Evolutionary conservation across 768 basidiomycete species (phyloP), one percentile per base, ranked within the genome.

Genomic region (Tylopilus felleus): DNA sequence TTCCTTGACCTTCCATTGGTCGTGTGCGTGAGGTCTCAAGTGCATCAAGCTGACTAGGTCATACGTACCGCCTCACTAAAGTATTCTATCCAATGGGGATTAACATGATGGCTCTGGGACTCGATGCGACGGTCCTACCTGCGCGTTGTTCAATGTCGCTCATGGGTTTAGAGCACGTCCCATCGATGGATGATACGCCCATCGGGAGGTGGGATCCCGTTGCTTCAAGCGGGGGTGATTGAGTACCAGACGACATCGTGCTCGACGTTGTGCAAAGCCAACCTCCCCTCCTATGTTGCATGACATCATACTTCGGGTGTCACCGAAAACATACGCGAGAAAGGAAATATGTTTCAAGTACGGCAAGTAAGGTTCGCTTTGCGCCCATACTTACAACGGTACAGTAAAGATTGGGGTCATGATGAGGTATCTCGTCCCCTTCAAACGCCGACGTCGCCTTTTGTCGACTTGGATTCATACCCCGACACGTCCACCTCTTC

Each of bases 401-500:
- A n/a, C n/a, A n/a, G 38, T 38, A 38, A 38, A 19, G 7, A 6
- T 17, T 16, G n/a, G 35, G n/a, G 38, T 38, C 5, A 36, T 36
- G 35, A 17, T 36, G 35, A 36, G 16, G 35, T 36, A 36, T 35
- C 13, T 14, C 33, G 4, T 12, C 12, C 16, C 43, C 41, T 40
- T 49, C 42, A 56, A 59, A 39, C 25, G 16, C 43, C 19, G 22
- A 8, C 45, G 10, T 17, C 17, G 19, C 2, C 12, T 12, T 42
- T 35, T 4, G 3, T 33, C 29, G 23, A 31, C 57, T 33, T 52
- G 21, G 31, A 19, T 41, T 60, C 56, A 29, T 61, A 60, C 7
- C 51, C 63, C 7, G 78, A 78, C n/a, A 80, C 73, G 57, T 88
- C 86, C 8, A 81, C 59, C 66, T 88, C 84, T 50, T 78, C 65